Evolutionary conservation across 2,329 filamentous ascomycete species (phyloP).

Genomic region (Leptographium flavum): DNA sequence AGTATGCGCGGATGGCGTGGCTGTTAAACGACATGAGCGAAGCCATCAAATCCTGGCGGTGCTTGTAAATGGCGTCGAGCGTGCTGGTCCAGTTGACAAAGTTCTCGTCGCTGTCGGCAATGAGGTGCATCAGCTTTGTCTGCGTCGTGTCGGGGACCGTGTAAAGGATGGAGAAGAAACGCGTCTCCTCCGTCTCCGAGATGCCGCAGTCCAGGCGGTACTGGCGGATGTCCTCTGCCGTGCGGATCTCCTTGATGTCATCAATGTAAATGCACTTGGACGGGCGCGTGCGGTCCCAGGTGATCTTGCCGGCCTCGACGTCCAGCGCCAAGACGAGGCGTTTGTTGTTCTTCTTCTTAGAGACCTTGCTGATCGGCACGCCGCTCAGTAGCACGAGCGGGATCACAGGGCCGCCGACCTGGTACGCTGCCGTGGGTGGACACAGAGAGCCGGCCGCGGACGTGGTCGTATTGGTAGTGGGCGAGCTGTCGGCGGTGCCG

Average conservation of each 20-base stretch:
- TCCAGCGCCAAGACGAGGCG: constrained; percentile 61
- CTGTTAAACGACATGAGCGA: constrained; percentile 77
- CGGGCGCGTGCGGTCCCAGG: constrained; percentile 67
- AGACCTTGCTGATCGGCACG: constrained; percentile 66
- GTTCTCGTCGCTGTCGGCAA: constrained; percentile 59
- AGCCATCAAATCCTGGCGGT: constrained; percentile 80
- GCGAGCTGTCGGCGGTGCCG: constrained; percentile 30
- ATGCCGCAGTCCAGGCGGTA: constrained; percentile 76
- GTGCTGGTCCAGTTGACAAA: constrained; percentile 73
- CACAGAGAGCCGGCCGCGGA: constrained; percentile 22
- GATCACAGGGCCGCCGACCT: constrained; percentile 52
- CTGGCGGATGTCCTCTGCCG: constrained; percentile 70
- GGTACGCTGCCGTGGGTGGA: constrained; percentile 5
- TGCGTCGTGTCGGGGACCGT: constrained; percentile 64
- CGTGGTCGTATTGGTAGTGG: constrained; percentile 30
- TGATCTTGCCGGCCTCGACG: constrained; percentile 70
- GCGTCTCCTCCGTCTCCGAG: constrained; percentile 48
- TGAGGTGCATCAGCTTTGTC: constrained; percentile 76
- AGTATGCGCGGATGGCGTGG: constrained; percentile 68
- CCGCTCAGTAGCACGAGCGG: constrained; percentile 66
- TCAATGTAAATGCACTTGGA: constrained; percentile 87
- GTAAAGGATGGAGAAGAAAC: constrained; percentile 87
- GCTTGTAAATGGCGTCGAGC: constrained; percentile 69
- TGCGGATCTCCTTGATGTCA: constrained; percentile 82
- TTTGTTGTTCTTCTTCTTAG: constrained; percentile 74